phyloP scores from a whole-genome alignment of 768 basidiomycete species.

The Exidia glandulosa region DNA sequence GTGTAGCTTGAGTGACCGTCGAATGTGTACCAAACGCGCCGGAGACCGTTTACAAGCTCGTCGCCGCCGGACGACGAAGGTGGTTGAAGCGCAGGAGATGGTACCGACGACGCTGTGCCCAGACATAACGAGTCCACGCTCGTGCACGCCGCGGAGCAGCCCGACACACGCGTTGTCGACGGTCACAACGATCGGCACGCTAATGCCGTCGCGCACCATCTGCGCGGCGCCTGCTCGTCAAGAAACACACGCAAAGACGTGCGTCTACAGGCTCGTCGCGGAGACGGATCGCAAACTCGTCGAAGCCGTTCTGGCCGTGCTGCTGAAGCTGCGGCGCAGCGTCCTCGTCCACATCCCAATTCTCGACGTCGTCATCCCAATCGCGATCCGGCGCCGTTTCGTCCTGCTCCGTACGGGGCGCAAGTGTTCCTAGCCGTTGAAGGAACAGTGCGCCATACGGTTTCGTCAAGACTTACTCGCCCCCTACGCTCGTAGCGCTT shows the following conservation, averaged over 20 bases:
- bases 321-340: conserved; percentile 19
- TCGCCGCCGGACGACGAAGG: conserved; percentile 77
- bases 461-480: neutral
- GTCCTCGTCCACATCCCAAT: conserved; percentile 26
- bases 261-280: conserved; percentile 74
- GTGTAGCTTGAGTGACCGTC: conserved; percentile 69
- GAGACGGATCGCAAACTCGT: conserved; percentile 84
- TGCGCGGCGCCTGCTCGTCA: conserved; percentile 55
- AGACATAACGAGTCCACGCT: conserved; percentile 68
- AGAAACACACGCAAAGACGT: conserved; percentile 72
- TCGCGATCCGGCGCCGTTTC: too few relatives aligned
- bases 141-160: conserved; percentile 65
- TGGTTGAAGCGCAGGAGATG: conserved; percentile 58
- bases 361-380: conserved; percentile 28
- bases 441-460: neutral
- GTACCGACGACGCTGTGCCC: conserved; percentile 66
- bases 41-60: conserved; percentile 60
- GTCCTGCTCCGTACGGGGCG: neutral
- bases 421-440: conserved; percentile 1
- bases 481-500: neutral
- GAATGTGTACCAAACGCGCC: conserved; percentile 53
- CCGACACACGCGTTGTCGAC: conserved; percentile 80
- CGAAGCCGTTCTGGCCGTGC: too few relatives aligned
- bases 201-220: conserved; percentile 52
- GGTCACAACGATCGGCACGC: conserved; percentile 53